Evolutionary conservation across 176 grass and related monocot species (phyloP).

Genomic region (Avena atlantica): DNA sequence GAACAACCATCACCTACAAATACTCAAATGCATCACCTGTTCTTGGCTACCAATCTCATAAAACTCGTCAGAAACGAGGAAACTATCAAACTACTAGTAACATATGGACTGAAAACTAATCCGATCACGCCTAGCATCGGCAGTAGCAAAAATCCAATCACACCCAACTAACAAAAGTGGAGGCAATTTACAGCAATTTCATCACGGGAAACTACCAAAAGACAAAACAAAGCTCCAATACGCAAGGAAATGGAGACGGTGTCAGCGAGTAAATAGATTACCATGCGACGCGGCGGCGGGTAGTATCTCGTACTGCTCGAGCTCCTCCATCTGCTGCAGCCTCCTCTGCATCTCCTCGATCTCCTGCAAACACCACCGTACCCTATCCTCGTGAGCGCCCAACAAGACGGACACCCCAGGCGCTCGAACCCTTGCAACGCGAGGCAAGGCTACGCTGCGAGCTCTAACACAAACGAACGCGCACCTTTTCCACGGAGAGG

Average conservation of each 20-base stretch:
- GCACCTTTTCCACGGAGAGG: constrained; percentile 41
- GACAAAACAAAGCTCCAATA: background rate
- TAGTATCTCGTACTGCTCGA: constrained; percentile 33
- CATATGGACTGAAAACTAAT: background rate
- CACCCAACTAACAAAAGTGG: constrained; percentile 7
- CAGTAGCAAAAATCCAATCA: background rate
- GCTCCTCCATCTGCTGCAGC: constrained; percentile 45
- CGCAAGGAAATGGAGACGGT: background rate
- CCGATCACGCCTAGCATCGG: background rate
- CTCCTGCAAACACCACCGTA: constrained; percentile 33
- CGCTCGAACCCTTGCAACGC: constrained; percentile 2
- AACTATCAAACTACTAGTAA: background rate
- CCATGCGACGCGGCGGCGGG: constrained; percentile 32
- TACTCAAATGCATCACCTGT: background rate
- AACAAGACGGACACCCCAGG: background rate
- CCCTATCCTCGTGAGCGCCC: constrained; percentile 35
- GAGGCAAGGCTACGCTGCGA: constrained; percentile 10
- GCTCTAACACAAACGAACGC: background rate
- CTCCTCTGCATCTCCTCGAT: constrained; percentile 47
- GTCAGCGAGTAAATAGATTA: constrained; percentile 21
- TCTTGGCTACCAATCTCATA: background rate
- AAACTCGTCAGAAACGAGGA: background rate
- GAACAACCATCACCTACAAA: background rate
- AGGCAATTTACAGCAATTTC: background rate
- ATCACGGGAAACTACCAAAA: background rate